Conservation (phyloP, 331 rosid genomes). For the Saraca asoca region DNA sequence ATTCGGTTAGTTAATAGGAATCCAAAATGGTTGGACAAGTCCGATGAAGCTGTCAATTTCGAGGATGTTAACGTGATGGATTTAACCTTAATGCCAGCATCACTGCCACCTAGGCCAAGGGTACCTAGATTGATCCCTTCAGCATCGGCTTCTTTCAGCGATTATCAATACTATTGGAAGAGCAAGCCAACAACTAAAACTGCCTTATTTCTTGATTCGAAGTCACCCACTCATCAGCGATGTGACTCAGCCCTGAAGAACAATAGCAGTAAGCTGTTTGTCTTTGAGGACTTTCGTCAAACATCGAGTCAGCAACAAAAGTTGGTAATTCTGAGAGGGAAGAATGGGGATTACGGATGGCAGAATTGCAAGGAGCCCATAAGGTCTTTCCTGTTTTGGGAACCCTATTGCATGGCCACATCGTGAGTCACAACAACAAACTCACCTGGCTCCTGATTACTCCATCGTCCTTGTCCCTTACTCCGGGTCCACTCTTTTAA, state of each 20-base stretch:
- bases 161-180: constrained; percentile 73
- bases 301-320: constrained; percentile 46
- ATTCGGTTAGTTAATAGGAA: constrained; percentile 39
- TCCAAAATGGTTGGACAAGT: constrained; percentile 47
- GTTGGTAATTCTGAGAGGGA: constrained; percentile 54
- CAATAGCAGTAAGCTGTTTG: constrained; percentile 25
- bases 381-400: constrained; percentile 69
- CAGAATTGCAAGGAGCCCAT: constrained; percentile 69
- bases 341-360: constrained; percentile 63
- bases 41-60: constrained; percentile 49
- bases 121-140: constrained; percentile 47
- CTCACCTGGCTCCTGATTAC: constrained; percentile 20
- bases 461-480: constrained; percentile 39
- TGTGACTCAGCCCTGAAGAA: constrained; percentile 13
- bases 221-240: constrained; percentile 30
- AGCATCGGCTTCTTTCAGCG: constrained; percentile 52
- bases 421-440: constrained; percentile 47
- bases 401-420: constrained; percentile 85
- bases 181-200: constrained; percentile 41
- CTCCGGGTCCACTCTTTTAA: constrained; percentile 34
- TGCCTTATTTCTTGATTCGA: background rate
- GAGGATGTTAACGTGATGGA: constrained; percentile 33
- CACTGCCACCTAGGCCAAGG: constrained; percentile 69
- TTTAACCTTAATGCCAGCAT: constrained; percentile 42
- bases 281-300: constrained; percentile 31